Conservation (phyloP, 2,329 filamentous ascomycete genomes). For the Microsporum audouinii region DNA sequence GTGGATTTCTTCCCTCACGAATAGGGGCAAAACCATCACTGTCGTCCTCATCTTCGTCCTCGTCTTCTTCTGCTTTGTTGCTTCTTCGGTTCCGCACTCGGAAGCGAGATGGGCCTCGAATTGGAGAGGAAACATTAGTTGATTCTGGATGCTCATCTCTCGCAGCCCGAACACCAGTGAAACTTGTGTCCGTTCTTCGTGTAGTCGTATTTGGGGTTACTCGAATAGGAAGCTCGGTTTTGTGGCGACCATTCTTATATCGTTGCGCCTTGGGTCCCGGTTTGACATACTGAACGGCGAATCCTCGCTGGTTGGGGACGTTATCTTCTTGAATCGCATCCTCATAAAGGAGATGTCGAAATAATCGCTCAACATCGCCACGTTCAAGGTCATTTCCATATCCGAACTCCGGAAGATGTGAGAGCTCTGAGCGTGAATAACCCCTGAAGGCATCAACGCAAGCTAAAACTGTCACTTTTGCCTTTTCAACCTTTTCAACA, state of each 20-base stretch:
- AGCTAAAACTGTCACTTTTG: constrained; percentile 57
- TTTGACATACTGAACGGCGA: constrained; percentile 58
- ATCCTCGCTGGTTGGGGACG: constrained; percentile 50
- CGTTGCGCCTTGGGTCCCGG: constrained; percentile 36
- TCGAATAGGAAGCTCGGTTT: constrained; percentile 45
- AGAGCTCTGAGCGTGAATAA: constrained; percentile 45
- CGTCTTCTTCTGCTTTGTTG: constrained; percentile 11
- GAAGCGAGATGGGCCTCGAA: constrained; percentile 37
- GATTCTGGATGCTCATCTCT: constrained; percentile 45
- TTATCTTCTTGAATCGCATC: constrained; percentile 63
- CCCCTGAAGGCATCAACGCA: constrained; percentile 79
- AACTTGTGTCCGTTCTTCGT: constrained; percentile 17
- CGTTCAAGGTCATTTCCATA: constrained; percentile 58
- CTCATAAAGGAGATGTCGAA: constrained; percentile 62
- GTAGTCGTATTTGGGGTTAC: constrained; percentile 27
- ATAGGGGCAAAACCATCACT: constrained; percentile 36
- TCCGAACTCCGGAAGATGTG: constrained; percentile 50
- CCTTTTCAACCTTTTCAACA: constrained; percentile 37
- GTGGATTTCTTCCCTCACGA: constrained; percentile 25
- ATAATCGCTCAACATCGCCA: constrained; percentile 71
- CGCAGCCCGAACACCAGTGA: constrained; percentile 25
- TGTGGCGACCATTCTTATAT: constrained; percentile 33
- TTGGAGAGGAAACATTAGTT: constrained; percentile 56
- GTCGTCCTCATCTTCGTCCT: constrained; percentile 27
- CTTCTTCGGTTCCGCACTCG: constrained; percentile 16